Base-by-base conservation (phyloP, 305 asterid genomes). In the Fraxinus sp. region DNA sequence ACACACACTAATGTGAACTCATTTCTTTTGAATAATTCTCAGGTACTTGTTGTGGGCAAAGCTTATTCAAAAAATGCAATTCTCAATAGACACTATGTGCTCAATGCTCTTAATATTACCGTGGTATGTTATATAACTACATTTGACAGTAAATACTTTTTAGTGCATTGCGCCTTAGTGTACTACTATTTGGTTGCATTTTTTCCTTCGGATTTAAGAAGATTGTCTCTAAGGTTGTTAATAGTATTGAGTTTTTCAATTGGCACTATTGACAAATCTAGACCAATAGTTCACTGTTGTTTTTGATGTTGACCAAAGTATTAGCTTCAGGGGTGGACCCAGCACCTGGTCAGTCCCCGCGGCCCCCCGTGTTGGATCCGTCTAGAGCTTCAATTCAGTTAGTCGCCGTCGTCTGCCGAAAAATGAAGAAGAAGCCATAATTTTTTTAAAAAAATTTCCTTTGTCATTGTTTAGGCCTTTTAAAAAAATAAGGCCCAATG, bases 21-120 rank as follows among this genome's bases (percentile, higher is more conserved):
- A 8, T 76, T 78, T 84, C 22, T 35, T 7, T 5, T 55, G 16
- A 74, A 28, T 79, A 46, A 79, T 16, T 85, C 74, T 77, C 93
- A 95, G 96, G 98, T 95, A 18, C 39, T 91, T 79, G 97, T 90
- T 83, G 99, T 94, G 89, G 90, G 91, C 37, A 91, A 90, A 84
- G 93, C 88, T 78, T 82, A 85, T 87, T 93, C 97, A 20, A 93
- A 94, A 89, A 94, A 90, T 79, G 99, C 97, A 46, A 87, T 93
- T 84, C 93, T 95, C 83, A 92, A 94, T 81, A 86, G 99, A 81
- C 97, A 97, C 76, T 81, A 89, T 79, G 88, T 83, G 30, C 93
- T 94, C 64, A 93, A 94, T 90, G 97, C 97, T 81, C 86, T 94
- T 13, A 94, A 91, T 85, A 82, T 85, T 82, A 81, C 97, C 16